Conservation (phyloP, 2,329 filamentous ascomycete species). For the Stemphylium vesicarium region DNA sequence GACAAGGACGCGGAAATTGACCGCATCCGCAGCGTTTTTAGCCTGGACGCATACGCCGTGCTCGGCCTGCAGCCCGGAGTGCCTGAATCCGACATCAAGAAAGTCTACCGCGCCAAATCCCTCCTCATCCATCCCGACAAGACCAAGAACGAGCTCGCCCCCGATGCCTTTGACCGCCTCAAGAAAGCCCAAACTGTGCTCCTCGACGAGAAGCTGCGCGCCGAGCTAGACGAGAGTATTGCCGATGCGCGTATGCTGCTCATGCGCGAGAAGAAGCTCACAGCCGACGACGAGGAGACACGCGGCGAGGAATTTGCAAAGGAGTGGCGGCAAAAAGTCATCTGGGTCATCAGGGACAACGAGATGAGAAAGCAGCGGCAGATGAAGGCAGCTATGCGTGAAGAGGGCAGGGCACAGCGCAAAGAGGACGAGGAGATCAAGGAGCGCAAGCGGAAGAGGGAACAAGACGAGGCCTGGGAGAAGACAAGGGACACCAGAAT, state of each 20-base stretch:
- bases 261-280: constrained; percentile 94
- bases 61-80: constrained; percentile 95
- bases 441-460: constrained; percentile 66
- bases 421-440: constrained; percentile 86
- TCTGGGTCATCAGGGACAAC: constrained; percentile 89
- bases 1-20: constrained; percentile 97
- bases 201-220: constrained; percentile 91
- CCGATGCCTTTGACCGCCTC: constrained; percentile 94
- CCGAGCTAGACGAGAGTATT: constrained; percentile 88
- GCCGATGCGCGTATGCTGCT: constrained; percentile 94
- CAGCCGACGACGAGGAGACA: constrained; percentile 83
- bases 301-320: constrained; percentile 82
- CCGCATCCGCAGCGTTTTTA: constrained; percentile 89
- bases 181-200: constrained; percentile 93
- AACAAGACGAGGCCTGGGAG: constrained; percentile 96
- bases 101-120: constrained; percentile 94
- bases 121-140: constrained; percentile 99
- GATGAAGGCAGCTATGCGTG: constrained; percentile 92
- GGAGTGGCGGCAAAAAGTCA: constrained; percentile 89
- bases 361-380: constrained; percentile 84
- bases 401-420: constrained; percentile 88
- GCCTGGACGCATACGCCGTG: constrained; percentile 85
- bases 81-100: constrained; percentile 94
- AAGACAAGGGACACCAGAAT: constrained; percentile 89
- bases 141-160: constrained; percentile 85